Percentiles rank a stretch among this genome's conserved stretches.
These are phyloP conservation scores for Aspergillus sp. DNA, from an alignment of 2,329 filamentous ascomycete species.

Conservation along the genomic window DNA sequence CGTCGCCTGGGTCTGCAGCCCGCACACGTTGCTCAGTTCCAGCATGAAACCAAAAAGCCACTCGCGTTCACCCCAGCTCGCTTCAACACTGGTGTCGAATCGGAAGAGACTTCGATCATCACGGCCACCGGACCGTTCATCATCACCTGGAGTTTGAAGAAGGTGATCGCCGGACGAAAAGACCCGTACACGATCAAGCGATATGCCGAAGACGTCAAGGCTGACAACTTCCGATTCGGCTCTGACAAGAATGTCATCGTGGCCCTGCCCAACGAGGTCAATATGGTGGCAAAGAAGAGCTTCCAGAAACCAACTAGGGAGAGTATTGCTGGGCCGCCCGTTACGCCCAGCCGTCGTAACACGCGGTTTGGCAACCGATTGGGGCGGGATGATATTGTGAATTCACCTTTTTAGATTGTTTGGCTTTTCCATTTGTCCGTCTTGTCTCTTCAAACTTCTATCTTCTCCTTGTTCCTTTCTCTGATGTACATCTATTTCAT, in stretches of 20 bases:
- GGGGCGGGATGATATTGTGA: slow-evolving; percentile 73
- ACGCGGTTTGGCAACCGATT: slow-evolving; percentile 39
- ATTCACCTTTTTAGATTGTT: slow-evolving; percentile 51
- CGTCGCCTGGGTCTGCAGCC: slow-evolving; percentile 82
- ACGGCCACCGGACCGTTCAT: slow-evolving; percentile 95
- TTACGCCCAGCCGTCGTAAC: slow-evolving; percentile 39
- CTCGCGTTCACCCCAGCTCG: slow-evolving; percentile 83
- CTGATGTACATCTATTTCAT: too few species aligned
- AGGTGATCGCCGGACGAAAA: slow-evolving; percentile 70
- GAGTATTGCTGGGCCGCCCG: slow-evolving; percentile 63
- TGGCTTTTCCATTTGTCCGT: slow-evolving; percentile 9
- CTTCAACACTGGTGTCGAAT: slow-evolving; percentile 81
- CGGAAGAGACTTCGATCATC: slow-evolving; percentile 86
- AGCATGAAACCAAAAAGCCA: slow-evolving; percentile 83
- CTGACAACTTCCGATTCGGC: slow-evolving; percentile 96
- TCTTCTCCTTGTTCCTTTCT: too few species aligned
- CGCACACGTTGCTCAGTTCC: slow-evolving; percentile 91
- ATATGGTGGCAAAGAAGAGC: slow-evolving; percentile 84
- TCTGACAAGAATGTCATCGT: slow-evolving; percentile 98
- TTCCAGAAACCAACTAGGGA: slow-evolving; percentile 84
- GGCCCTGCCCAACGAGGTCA: slow-evolving; percentile 90
- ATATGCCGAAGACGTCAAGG: slow-evolving; percentile 90
- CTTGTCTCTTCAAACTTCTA: slow-evolving; percentile 1
- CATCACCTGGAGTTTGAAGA: slow-evolving; percentile 91
- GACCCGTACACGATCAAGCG: slow-evolving; percentile 95